Evolutionary conservation across 768 basidiomycete species (phyloP), one percentile per base, ranked within the genome.

Genomic region (Tremella fuciformis): DNA sequence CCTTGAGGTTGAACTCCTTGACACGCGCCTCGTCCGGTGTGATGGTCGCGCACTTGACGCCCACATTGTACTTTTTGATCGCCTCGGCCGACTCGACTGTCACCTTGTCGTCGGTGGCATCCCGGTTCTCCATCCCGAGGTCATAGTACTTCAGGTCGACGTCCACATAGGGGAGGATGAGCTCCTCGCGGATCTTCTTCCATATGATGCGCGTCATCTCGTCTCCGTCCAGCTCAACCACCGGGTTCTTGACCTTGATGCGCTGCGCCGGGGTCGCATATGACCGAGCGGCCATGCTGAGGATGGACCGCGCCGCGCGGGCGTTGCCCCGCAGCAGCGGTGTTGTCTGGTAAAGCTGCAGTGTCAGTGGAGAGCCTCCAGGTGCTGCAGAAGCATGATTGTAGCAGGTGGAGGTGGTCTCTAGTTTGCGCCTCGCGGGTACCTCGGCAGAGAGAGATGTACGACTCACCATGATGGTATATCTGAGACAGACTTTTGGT

Each of bases 131-230:
- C 68, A 97, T 82, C 16, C 94, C 94, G n/a, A 97, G 83, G 79
- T 97, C 94, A 78, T 84, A 97, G 80, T 98, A 98, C 79, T 98
- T 98, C 83, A 99, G 89, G 73, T 99, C 90, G 38, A 99, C 80
- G 80, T 92, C 83, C 50, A 99, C 82, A 75, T 92, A 96, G 8
- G 96, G 96, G 48, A 96, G 82, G 72, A 99, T 94, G 70, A 99
- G 86, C 90, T 96, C 91, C 71, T 96, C 88, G 58, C 89, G 82
- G 73, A 93, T 92, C 82, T 91, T 91, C 84, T 91, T 92, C 91
- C 90, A 97, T 76, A 98, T 99, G 72, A 99, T 96, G 66, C 94
- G 83, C 34, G 94, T 99, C 94, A 98, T 98, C 80, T 99, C 94
- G 79, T 96, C 93, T 48, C 92, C 92, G 76, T 97, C 92, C 53